These are phyloP conservation scores for Dactylorhiza incarnata DNA, from an alignment of 106 monocot species.

Conservation along the genomic window DNA sequence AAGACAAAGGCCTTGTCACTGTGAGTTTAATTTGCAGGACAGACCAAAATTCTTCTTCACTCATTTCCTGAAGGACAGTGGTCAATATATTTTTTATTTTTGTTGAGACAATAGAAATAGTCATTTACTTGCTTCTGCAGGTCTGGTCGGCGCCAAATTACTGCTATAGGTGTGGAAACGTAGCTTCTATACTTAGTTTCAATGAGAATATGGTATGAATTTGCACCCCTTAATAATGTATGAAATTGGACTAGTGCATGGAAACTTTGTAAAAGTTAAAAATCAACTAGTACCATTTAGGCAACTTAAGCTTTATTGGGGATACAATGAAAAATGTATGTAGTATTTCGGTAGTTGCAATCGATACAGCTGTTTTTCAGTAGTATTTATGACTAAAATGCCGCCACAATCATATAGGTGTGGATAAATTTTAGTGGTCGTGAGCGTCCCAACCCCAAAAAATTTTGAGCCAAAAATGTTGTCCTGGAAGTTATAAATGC, in stretches of 20 bases:
- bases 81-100: neutral
- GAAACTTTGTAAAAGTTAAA: neutral
- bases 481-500: too few species aligned
- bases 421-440: too few species aligned
- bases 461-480: too few species aligned
- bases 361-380: too few species aligned
- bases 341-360: too few species aligned
- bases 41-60: neutral
- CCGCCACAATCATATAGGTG: too few species aligned
- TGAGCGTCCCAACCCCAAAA: too few species aligned
- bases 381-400: too few species aligned
- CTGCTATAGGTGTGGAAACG: constrained; percentile 96
- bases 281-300: neutral
- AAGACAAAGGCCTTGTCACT: constrained; percentile 95
- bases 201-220: constrained; percentile 86
- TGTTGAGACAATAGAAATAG: neutral
- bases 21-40: constrained; percentile 38
- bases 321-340: too few species aligned
- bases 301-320: neutral
- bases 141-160: constrained; percentile 99
- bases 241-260: neutral
- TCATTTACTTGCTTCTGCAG: constrained; percentile 19
- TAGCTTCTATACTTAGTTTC: constrained; percentile 94
- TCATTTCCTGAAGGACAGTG: neutral
- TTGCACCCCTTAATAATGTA: neutral